phyloP scores from a whole-genome alignment of 2,329 filamentous ascomycete species.

The Thielaviopsis punctulata region DNA sequence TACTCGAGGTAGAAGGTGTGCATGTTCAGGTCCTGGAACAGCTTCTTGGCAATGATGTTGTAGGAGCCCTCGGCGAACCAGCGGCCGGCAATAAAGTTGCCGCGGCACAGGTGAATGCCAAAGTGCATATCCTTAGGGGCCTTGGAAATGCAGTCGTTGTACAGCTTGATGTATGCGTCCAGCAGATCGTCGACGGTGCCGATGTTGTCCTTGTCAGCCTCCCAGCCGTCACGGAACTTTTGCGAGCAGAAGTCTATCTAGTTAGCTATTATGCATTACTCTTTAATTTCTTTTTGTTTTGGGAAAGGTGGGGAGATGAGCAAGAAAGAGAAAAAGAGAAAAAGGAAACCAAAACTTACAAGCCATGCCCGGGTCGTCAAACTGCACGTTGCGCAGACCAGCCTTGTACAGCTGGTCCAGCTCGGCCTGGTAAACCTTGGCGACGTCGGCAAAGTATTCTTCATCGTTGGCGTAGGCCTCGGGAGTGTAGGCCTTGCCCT shows the following conservation, averaged over 20 bases:
- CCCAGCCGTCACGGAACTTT: slow-evolving; percentile 54
- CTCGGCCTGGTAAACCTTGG: slow-evolving; percentile 48
- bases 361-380: slow-evolving; percentile 49
- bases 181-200: slow-evolving; percentile 48
- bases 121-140: slow-evolving; percentile 50
- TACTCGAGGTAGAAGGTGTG: slow-evolving; percentile 46
- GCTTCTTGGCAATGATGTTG: slow-evolving; percentile 41
- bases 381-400: slow-evolving; percentile 48
- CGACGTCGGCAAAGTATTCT: slow-evolving; percentile 48
- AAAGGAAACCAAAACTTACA: no score
- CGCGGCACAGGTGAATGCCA: slow-evolving; percentile 45
- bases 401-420: slow-evolving; percentile 42
- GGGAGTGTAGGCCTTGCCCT: slow-evolving; percentile 15
- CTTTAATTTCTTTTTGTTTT: neutral
- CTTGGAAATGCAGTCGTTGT: slow-evolving; percentile 50
- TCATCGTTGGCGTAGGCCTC: slow-evolving; percentile 18
- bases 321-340: no score
- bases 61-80: slow-evolving; percentile 49
- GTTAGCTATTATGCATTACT: slow-evolving; percentile 2
- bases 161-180: slow-evolving; percentile 52
- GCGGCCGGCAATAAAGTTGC: slow-evolving; percentile 44
- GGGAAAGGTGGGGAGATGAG: neutral
- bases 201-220: slow-evolving; percentile 48
- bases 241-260: slow-evolving; percentile 53
- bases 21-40: slow-evolving; percentile 41